Evolutionary conservation across 371 early-diverging fungal genomes (phyloP).

Genomic region (Actinomortierella wolfii): DNA sequence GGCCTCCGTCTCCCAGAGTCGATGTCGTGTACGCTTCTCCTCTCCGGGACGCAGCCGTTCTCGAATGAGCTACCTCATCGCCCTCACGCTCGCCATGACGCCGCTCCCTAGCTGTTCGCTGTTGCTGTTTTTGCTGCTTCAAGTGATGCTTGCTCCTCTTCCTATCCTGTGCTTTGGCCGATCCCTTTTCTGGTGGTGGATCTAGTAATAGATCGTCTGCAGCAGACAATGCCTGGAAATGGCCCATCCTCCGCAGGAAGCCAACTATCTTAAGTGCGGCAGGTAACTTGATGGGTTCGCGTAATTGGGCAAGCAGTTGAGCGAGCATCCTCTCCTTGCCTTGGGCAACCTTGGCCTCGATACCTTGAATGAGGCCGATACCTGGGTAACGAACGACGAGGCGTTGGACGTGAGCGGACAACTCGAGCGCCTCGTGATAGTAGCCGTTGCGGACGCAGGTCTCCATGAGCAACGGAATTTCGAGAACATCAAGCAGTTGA

Average conservation of each 20-base stretch:
- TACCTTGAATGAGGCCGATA: constrained; percentile 59
- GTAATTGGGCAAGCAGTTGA: constrained; percentile 70
- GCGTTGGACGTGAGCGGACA: constrained; percentile 75
- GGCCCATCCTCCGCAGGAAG: constrained; percentile 77
- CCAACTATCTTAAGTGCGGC: constrained; percentile 80
- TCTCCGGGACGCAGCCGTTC: too few relatives aligned
- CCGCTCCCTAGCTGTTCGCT: too few relatives aligned
- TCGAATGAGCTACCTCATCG: too few relatives aligned
- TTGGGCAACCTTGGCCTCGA: constrained; percentile 66
- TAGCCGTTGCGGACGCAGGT: constrained; percentile 82
- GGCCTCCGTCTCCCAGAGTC: background rate
- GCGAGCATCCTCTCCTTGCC: constrained; percentile 71
- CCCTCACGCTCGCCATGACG: background rate
- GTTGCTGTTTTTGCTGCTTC: too few relatives aligned
- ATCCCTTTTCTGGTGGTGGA: too few relatives aligned
- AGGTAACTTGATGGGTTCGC: constrained; percentile 79
- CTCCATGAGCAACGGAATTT: constrained; percentile 84
- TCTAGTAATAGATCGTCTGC: too few relatives aligned
- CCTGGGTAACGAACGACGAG: constrained; percentile 63
- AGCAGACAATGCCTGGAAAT: constrained; percentile 34
- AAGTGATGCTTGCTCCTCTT: too few relatives aligned
- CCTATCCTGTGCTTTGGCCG: too few relatives aligned
- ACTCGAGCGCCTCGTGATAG: constrained; percentile 85
- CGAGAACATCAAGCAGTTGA: constrained; percentile 67
- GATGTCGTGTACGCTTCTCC: too few relatives aligned